Evolutionary conservation across 768 basidiomycete genomes (phyloP).

Genomic region (Hypholoma sublateritium): DNA sequence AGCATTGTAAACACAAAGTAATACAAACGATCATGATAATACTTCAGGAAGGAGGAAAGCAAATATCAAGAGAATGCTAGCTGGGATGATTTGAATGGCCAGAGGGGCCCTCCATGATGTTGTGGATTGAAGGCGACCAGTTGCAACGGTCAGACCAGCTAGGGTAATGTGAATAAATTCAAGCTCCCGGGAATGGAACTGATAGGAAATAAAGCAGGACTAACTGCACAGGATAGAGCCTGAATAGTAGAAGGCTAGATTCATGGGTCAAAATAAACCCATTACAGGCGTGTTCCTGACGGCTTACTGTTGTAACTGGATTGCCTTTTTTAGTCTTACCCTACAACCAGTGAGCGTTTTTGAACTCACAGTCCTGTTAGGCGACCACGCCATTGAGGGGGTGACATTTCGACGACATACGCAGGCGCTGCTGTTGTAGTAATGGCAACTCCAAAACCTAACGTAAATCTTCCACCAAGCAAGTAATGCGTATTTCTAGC

Average conservation of each 20-base stretch:
- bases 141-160: too few species aligned
- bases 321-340: too few species aligned
- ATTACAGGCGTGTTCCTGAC: too few species aligned
- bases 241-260: too few species aligned
- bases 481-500: too few species aligned
- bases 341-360: conserved; percentile 8
- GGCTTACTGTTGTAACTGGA: too few species aligned
- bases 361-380: conserved; percentile 46
- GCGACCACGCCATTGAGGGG: conserved; percentile 56
- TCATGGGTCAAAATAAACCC: too few species aligned
- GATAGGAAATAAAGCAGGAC: too few species aligned
- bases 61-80: conserved; percentile 35
- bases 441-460: conserved; percentile 55
- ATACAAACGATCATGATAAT: not conserved
- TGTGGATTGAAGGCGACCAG: too few species aligned
- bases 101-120: conserved; percentile 49
- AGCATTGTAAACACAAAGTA: not conserved
- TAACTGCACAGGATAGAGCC: too few species aligned
- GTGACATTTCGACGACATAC: conserved; percentile 59
- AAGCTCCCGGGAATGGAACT: too few species aligned
- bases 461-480: conserved; percentile 41
- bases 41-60: conserved; percentile 39
- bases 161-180: too few species aligned
- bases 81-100: conserved; percentile 50
- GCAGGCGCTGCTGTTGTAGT: conserved; percentile 42